Percentiles rank a stretch among this genome's conserved stretches.
Evolutionary conservation across 2,329 filamentous ascomycete species (phyloP).

Genomic region (Aspergillus pseudotamarii): DNA sequence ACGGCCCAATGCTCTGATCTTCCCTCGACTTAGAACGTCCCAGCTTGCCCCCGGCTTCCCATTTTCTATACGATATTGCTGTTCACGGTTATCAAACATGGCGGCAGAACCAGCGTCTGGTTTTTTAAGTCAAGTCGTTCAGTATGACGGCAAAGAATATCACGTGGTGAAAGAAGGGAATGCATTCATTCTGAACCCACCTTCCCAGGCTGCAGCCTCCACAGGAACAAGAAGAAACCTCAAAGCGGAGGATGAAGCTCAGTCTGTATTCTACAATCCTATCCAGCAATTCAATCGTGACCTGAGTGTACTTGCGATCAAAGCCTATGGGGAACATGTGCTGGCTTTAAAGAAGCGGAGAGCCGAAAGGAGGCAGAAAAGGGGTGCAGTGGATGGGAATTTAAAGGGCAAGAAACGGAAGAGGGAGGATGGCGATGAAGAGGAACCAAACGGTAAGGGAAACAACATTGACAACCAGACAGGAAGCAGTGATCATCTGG

Average conservation of each 20-base stretch:
- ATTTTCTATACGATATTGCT: conserved; percentile 3
- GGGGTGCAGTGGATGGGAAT: conserved; percentile 35
- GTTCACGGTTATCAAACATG: conserved; percentile 19
- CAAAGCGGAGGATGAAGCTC: conserved; percentile 62
- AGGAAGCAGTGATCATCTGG: conserved; percentile 17
- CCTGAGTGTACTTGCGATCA: conserved; percentile 88
- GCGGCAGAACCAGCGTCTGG: conserved; percentile 19
- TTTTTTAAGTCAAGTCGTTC: conserved; percentile 28
- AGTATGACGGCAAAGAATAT: conserved; percentile 57
- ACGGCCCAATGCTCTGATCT: neutral
- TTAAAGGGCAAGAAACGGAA: conserved; percentile 43
- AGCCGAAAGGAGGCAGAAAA: conserved; percentile 42
- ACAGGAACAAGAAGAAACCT: conserved; percentile 48
- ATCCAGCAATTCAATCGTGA: conserved; percentile 99
- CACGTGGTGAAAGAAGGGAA: conserved; percentile 67
- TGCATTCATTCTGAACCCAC: conserved; percentile 69
- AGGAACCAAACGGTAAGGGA: conserved; percentile 23
- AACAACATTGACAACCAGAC: conserved; percentile 21
- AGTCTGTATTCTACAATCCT: conserved; percentile 94
- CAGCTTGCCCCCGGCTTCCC: neutral
- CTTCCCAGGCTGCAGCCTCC: conserved; percentile 44
- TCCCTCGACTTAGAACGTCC: neutral
- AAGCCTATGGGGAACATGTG: conserved; percentile 76
- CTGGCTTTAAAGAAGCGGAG: conserved; percentile 58
- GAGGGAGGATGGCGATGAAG: conserved; percentile 33